These are phyloP conservation scores for Hymenoscyphus linearis DNA, from an alignment of 2,329 filamentous ascomycete genomes.

Conservation along the genomic window DNA sequence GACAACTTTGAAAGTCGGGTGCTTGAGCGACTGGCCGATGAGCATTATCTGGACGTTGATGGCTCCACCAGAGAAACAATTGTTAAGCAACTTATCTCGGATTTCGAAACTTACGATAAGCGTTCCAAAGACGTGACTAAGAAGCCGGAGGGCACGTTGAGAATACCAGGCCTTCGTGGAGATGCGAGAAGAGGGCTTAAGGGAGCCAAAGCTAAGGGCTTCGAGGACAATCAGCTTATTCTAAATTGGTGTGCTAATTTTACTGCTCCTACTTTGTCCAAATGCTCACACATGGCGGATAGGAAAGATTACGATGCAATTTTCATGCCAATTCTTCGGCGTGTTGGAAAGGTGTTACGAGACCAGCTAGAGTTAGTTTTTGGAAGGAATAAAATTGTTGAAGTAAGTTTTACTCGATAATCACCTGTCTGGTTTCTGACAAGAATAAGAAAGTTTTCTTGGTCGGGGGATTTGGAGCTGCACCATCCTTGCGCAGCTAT, in stretches of 20 bases:
- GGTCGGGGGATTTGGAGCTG: slow-evolving; percentile 21
- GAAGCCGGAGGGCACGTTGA: too few relatives aligned
- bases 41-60: slow-evolving; percentile 1
- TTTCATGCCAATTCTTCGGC: slow-evolving; percentile 13
- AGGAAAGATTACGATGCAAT: slow-evolving; percentile 20
- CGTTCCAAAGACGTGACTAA: neutral
- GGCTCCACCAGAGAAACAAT: neutral
- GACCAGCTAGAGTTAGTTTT: neutral
- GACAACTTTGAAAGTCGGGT: slow-evolving; percentile 8
- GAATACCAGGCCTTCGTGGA: neutral
- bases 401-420: neutral
- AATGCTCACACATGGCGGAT: neutral
- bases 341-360: slow-evolving; percentile 8
- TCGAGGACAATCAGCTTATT: slow-evolving; percentile 10
- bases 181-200: neutral
- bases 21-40: neutral
- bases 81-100: neutral
- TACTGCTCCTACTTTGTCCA: neutral
- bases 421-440: neutral
- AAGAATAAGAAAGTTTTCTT: slow-evolving; percentile 22
- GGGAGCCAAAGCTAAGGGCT: slow-evolving; percentile 9
- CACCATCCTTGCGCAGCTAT: slow-evolving; percentile 17
- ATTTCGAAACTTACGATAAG: neutral
- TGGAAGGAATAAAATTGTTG: neutral
- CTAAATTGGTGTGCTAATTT: slow-evolving; percentile 10